phyloP scores from a whole-genome alignment of 345 rosid genomes.

The Salix exigua region DNA sequence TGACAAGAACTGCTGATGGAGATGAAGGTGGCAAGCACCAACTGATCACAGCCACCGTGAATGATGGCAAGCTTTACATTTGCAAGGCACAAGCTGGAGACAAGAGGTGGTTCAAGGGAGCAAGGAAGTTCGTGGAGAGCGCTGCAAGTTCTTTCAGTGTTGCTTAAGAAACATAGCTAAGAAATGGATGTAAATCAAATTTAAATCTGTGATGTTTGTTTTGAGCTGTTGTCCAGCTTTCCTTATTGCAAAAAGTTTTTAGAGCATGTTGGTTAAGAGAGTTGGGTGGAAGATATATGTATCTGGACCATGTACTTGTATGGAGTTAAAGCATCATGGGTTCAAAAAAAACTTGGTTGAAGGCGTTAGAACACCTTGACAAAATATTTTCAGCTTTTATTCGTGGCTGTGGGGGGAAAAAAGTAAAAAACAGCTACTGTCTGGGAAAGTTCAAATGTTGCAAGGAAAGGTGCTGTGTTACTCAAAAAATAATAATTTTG shows the following conservation, averaged over 20 bases:
- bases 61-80: slow-evolving; percentile 72
- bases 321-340: not conserved
- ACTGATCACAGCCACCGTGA: slow-evolving; percentile 63
- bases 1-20: slow-evolving; percentile 98
- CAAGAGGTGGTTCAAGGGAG: slow-evolving; percentile 98
- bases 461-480: too few relatives aligned
- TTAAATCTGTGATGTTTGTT: slow-evolving; percentile 13
- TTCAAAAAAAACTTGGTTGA: not conserved
- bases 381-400: not conserved
- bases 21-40: slow-evolving; percentile 97
- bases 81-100: slow-evolving; percentile 98
- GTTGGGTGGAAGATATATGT: slow-evolving; percentile 12
- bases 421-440: too few relatives aligned
- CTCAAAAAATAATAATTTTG: too few relatives aligned
- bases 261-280: slow-evolving; percentile 13
- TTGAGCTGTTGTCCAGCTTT: slow-evolving; percentile 7
- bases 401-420: too few relatives aligned
- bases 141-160: slow-evolving; percentile 67
- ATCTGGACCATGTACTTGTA: not conserved
- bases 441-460: too few relatives aligned
- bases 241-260: not conserved
- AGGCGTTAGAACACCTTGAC: too few relatives aligned
- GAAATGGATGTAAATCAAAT: slow-evolving; percentile 29
- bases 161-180: slow-evolving; percentile 38
- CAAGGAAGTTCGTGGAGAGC: slow-evolving; percentile 68